Evolutionary conservation across 805 yeast species (phyloP).

Genomic region (Cyberlindnera xishuangbannaensis): DNA sequence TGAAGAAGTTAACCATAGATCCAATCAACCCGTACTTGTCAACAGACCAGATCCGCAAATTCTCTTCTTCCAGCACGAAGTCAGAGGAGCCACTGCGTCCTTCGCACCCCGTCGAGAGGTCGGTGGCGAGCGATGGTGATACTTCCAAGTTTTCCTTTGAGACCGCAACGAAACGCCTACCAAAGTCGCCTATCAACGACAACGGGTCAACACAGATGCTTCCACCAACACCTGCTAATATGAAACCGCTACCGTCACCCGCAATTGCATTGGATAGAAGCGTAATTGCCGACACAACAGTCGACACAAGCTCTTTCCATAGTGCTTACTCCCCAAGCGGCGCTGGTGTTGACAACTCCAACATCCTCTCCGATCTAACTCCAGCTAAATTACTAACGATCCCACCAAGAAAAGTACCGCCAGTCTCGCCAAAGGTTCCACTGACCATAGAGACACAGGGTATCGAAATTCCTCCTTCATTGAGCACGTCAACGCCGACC

Average conservation of each 20-base stretch:
- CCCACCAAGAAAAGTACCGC: conserved; percentile 9
- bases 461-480: neutral
- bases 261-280: too few species aligned
- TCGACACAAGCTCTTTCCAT: conserved; percentile 14
- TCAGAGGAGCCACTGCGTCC: conserved; percentile 8
- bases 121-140: conserved; percentile 11
- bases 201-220: too few species aligned
- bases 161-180: too few species aligned
- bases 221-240: too few species aligned
- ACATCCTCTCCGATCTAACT: conserved; percentile 19
- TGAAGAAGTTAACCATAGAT: conserved; percentile 9
- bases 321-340: conserved; percentile 19
- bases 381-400: too few species aligned
- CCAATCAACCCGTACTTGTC: conserved; percentile 16
- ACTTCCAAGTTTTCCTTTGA: conserved; percentile 19
- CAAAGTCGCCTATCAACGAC: too few species aligned
- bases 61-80: conserved; percentile 12
- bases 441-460: conserved; percentile 12
- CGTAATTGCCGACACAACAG: conserved; percentile 4
- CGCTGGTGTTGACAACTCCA: conserved; percentile 1
- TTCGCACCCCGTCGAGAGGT: conserved; percentile 1
- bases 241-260: too few species aligned
- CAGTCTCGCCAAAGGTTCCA: conserved; percentile 12
- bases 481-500: conserved; percentile 13
- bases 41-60: conserved; percentile 11